phyloP scores from a whole-genome alignment of 73 alveolate species.

The Tetrahymena borealis region DNA sequence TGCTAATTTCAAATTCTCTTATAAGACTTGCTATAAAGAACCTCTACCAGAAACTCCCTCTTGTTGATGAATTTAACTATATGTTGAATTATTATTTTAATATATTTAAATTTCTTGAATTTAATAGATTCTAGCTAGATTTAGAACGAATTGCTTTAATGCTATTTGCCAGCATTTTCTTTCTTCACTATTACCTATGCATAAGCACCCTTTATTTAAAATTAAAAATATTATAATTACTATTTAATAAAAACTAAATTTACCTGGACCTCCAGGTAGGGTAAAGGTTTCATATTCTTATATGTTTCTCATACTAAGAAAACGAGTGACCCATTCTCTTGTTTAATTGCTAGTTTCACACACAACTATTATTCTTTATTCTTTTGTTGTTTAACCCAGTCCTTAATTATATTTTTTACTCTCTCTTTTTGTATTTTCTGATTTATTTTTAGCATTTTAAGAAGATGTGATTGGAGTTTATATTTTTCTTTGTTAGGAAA shows the following conservation, averaged over 20 bases:
- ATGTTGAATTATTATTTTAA: not conserved
- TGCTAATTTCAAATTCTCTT: not conserved
- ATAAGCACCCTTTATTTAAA: not conserved
- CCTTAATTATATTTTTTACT: not conserved
- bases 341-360: not conserved
- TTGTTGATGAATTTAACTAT: not conserved
- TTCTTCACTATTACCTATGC: not conserved
- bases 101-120: not conserved
- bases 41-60: not conserved
- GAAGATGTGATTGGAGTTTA: not conserved
- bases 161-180: not conserved
- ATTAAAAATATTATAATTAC: not conserved
- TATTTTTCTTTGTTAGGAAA: not conserved
- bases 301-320: not conserved
- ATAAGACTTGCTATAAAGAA: not conserved
- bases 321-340: not conserved
- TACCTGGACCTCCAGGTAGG: not conserved
- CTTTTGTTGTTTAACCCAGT: not conserved
- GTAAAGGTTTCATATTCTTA: not conserved
- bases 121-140: not conserved
- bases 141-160: not conserved
- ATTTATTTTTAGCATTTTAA: not conserved
- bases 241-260: not conserved
- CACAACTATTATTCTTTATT: not conserved
- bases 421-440: not conserved